Base-by-base conservation (phyloP, 2,329 filamentous ascomycete genomes). In the Chalara sp. region DNA sequence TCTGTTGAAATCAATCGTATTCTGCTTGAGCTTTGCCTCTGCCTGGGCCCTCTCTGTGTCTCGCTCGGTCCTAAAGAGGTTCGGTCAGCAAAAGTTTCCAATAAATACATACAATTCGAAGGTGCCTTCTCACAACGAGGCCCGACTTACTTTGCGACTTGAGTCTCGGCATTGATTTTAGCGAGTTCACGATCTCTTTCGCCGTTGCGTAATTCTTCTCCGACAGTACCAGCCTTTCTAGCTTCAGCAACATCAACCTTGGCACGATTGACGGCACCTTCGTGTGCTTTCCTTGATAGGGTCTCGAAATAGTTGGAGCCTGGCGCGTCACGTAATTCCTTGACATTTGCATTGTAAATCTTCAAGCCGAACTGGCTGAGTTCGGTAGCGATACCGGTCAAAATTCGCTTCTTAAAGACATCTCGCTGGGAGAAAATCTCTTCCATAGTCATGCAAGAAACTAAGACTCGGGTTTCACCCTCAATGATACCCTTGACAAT, bases 401-500 rank as follows among this genome's bases (percentile, higher is more conserved):
- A 86, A 60, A 87, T 85, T 58, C 86, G 83, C 58, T 77, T 79
- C 72, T 92, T 89, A 74, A 90, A 90, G 42, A 86, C 73, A 58
- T 87, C 83, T 33, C 87, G 76, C 68, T 88, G 84, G 53, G 83
- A 85, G 68, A 91, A 91, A 31, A 59, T 54, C 35, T 59, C 56
- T 30, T 60, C 57, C 52, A 59, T 60, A 1, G 87, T 92, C 86
- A 95, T 92, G 59, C 81, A 84, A 0, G 84, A 88, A 41, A 95
- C 87, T 48, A 95, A 81, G 5, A 89, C 86, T 52, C 89, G 80
- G 1, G 87, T 91, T 68, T 95, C 89, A 55, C 89, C 89, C 67
- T 95, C 88, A 59, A 95, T 93, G 66, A 95, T 90, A 53, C 88
- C 89, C 68, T 89, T 92, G 68, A 95, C 85, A 55, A 95, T 95